Percentiles rank a stretch among this genome's conserved stretches.
phyloP scores from a whole-genome alignment of 345 rosid genomes.

The Bruguiera gymnorhiza region DNA sequence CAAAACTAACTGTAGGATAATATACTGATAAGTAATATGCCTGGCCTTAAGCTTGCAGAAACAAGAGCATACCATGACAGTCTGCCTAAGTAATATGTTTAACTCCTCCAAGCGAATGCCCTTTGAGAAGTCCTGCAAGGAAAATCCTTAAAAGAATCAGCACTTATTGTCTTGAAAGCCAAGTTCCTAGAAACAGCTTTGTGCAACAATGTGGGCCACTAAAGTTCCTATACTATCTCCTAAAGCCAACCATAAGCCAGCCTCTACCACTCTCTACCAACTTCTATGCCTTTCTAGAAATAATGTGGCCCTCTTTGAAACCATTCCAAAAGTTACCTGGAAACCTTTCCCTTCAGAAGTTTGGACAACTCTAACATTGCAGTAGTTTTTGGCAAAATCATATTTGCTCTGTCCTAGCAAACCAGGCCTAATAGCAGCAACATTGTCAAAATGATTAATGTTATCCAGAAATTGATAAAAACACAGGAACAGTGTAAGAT shows the following conservation, averaged over 20 bases:
- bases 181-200: background rate
- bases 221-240: conserved; percentile 9
- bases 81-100: conserved; percentile 72
- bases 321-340: conserved; percentile 54
- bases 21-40: background rate
- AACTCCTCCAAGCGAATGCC: conserved; percentile 91
- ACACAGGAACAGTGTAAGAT: conserved; percentile 6
- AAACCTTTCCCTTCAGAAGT: conserved; percentile 54
- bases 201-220: background rate
- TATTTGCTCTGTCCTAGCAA: conserved; percentile 82
- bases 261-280: background rate
- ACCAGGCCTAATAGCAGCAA: conserved; percentile 73
- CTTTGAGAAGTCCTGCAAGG: conserved; percentile 78
- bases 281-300: conserved; percentile 1
- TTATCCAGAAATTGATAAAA: conserved; percentile 17
- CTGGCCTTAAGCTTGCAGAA: conserved; percentile 9
- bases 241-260: conserved; percentile 13
- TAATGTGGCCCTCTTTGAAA: conserved; percentile 10
- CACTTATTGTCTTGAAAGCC: conserved; percentile 6
- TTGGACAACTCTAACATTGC: conserved; percentile 53
- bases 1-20: background rate
- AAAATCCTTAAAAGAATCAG: conserved; percentile 13
- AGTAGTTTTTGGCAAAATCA: conserved; percentile 87
- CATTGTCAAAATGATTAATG: conserved; percentile 13
- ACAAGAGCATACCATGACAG: conserved; percentile 73